Evolutionary conservation across 1,284 basidiomycete genomes (phyloP), one percentile per base, ranked within the genome.

Genomic region (Boletellus deceptivus): DNA sequence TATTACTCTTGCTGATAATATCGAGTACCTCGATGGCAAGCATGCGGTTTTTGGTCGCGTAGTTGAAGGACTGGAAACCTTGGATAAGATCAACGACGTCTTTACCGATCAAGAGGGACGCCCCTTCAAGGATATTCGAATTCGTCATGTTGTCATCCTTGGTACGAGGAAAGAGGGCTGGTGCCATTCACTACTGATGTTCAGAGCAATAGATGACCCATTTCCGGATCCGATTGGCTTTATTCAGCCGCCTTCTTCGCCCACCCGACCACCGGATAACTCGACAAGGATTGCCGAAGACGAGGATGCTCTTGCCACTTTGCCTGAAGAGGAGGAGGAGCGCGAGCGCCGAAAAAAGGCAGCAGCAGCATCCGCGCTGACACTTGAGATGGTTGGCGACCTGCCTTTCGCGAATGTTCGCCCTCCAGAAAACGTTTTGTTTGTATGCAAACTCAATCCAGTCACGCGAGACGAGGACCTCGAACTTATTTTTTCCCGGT

Each of bases 321-420:
- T 90, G 38, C 84, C 89, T 1, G 89, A 92, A 57, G 91, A 93
- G 55, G 87, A 92, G 54, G 84, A 85, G 38, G 96, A 96, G 60
- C 79, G 79, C 16, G 74, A 82, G 43, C 82, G 89, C 11, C 84
- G 94, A 11, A 81, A 86, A 66, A 87, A 89, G 52, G 94, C 94
- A 0, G 95, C 96, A 0, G 83, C 84, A 2, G 93, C 95, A 0
- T 93, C 93, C 36, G 97, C 96, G 0, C 75, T 99, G 33, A 99
- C 97, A 2, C 82, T 99, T 44, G 97, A 99, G 70, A 99, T 99
- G 93, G 96, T 99, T 53, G 96, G 96, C 43, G 97, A 99, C 70
- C 75, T 99, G 48, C 97, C 97, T 0, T 98, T 99, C 65, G 97
- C 96, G 17, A 96, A 98, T 62, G 93, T 99, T 38, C 83, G 94